Percentiles rank a stretch among this genome's conserved stretches.
These are phyloP conservation scores for Candida sp. DNA, from an alignment of 1,139 yeast genomes.

Conservation along the genomic window DNA sequence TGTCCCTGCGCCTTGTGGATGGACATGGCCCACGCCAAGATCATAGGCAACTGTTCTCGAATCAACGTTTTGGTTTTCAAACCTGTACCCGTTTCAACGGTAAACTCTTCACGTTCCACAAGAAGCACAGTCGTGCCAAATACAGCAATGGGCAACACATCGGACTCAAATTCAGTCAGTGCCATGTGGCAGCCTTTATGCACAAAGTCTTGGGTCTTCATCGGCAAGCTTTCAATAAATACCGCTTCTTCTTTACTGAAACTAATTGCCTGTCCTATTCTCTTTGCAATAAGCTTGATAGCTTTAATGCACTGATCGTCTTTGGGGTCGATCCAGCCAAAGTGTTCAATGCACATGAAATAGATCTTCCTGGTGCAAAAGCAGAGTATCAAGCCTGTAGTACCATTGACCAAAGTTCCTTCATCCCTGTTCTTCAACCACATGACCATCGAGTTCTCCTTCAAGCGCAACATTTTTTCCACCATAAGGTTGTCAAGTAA, in stretches of 20 bases:
- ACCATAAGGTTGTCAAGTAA: conserved; percentile 47
- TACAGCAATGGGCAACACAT: conserved; percentile 58
- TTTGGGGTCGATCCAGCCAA: conserved; percentile 22
- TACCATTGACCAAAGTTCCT: conserved; percentile 54
- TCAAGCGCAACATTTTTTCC: conserved; percentile 45
- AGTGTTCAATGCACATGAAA: conserved; percentile 29
- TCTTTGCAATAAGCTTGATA: conserved; percentile 26
- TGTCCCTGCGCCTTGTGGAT: conserved; percentile 99
- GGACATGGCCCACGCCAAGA: conserved; percentile 94
- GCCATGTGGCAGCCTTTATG: conserved; percentile 30
- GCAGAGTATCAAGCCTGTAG: conserved; percentile 62
- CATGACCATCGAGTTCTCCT: conserved; percentile 68
- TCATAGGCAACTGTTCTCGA: conserved; percentile 72
- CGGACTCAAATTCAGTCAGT: conserved; percentile 21
- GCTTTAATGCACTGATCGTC: conserved; percentile 30
- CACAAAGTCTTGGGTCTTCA: conserved; percentile 28
- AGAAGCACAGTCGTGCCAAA: conserved; percentile 45
- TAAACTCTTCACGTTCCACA: conserved; percentile 78
- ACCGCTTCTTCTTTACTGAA: conserved; percentile 51
- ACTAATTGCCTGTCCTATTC: conserved; percentile 26
- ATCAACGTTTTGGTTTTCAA: conserved; percentile 5
- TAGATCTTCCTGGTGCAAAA: conserved; percentile 51
- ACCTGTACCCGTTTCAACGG: conserved; percentile 29
- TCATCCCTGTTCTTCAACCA: conserved; percentile 49
- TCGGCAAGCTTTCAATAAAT: conserved; percentile 25